Percentiles rank a stretch among this genome's conserved stretches.
Evolutionary conservation across 768 basidiomycete species (phyloP).

Genomic region (Hortiboletus campestris): DNA sequence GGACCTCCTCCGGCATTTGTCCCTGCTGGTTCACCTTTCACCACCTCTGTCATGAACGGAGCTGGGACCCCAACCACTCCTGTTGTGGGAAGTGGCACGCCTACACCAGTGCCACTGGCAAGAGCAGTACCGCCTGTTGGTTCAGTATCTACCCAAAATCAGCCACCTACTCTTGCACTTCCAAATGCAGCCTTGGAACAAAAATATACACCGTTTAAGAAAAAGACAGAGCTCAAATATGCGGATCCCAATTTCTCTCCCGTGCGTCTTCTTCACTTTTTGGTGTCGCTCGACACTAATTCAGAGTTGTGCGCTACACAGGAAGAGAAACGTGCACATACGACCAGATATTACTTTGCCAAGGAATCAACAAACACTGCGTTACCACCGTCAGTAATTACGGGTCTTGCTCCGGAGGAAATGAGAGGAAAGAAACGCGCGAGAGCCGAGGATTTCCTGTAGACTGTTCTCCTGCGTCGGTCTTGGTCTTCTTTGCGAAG

Average conservation of each 20-base stretch:
- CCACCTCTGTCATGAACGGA: constrained; percentile 25
- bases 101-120: constrained; percentile 12
- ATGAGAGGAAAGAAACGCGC: constrained; percentile 80
- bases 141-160: constrained; percentile 24
- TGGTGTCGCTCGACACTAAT: not conserved
- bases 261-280: constrained; percentile 40
- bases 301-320: constrained; percentile 27
- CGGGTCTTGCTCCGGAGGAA: constrained; percentile 46
- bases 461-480: constrained; percentile 25
- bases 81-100: constrained; percentile 25
- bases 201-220: constrained; percentile 73
- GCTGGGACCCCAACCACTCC: constrained; percentile 14
- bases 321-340: constrained; percentile 76
- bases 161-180: constrained; percentile 36
- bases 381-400: constrained; percentile 23
- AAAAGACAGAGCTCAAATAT: constrained; percentile 71
- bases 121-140: constrained; percentile 17
- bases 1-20: constrained; percentile 38
- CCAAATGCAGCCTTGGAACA: constrained; percentile 61
- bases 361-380: constrained; percentile 37
- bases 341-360: constrained; percentile 59
- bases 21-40: constrained; percentile 32
- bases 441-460: constrained; percentile 84
- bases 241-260: constrained; percentile 76
- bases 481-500: constrained; percentile 29